phyloP scores from a whole-genome alignment of 2,329 filamentous ascomycete genomes.

The Cordyceps farinosa region DNA sequence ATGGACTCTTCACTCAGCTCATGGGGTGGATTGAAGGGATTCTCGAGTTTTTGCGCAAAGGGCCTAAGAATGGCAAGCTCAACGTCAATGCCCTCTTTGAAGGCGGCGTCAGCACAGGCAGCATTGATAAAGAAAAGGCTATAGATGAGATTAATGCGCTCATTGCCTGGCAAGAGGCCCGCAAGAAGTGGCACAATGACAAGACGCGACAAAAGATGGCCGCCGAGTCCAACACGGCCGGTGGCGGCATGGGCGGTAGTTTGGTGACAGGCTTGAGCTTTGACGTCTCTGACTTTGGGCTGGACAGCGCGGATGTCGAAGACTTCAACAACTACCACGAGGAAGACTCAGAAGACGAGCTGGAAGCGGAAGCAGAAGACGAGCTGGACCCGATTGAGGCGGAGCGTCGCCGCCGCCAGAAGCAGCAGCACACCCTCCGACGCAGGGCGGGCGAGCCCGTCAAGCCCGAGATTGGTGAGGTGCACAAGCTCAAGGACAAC shows the following conservation, averaged over 20 bases:
- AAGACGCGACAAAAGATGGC: conserved; percentile 99
- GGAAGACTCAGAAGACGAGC: conserved; percentile 60
- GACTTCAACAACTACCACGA: conserved; percentile 69
- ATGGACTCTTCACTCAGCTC: conserved; percentile 89
- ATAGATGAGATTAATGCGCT: conserved; percentile 78
- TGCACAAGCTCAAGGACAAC: conserved; percentile 73
- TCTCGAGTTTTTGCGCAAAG: conserved; percentile 84
- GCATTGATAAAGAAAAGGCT: conserved; percentile 68
- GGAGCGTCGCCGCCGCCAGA: conserved; percentile 73
- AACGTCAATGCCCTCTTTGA: conserved; percentile 94
- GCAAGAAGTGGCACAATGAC: conserved; percentile 97
- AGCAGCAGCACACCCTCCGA: conserved; percentile 75
- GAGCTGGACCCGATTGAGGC: conserved; percentile 83
- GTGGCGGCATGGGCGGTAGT: conserved; percentile 43
- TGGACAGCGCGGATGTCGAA: conserved; percentile 81
- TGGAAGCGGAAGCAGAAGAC: conserved; percentile 69
- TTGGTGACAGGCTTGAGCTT: conserved; percentile 58
- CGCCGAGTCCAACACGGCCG: conserved; percentile 50
- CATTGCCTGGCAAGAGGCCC: conserved; percentile 88
- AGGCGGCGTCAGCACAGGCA: conserved; percentile 64
- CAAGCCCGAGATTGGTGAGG: conserved; percentile 75
- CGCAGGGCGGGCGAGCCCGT: conserved; percentile 77
- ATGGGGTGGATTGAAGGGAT: conserved; percentile 98
- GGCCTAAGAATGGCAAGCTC: conserved; percentile 78
- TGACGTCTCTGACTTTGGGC: conserved; percentile 80